Evolutionary conservation across 2,329 filamentous ascomycete species (phyloP), one percentile per base, ranked within the genome.

Genomic region (Hymenoscyphus linearis): DNA sequence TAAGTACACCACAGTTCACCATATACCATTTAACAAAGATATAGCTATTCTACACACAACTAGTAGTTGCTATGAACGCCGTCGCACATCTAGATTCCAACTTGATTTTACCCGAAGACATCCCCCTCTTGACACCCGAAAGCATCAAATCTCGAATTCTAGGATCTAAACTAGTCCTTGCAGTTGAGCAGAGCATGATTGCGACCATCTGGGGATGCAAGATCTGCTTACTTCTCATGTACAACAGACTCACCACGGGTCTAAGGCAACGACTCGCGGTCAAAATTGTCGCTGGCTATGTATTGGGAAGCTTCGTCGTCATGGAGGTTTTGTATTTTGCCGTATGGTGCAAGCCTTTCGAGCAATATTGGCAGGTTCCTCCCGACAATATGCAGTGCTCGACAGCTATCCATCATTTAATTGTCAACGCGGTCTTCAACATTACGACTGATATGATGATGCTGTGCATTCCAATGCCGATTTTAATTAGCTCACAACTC

Each of bases 131-230:
- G 55, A 83, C 83, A 0, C 75, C 78, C 0, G 64, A 74, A 0
- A 65, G 64, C 1, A 71, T 70, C 37, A 59, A 55, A 50, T 65
- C 62, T 10, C 63, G 70, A 25, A 67, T 70, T 36, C 63, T 59
- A 40, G 85, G 85, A 12, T 85, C 82, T 53, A 87, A 87, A 76
- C 80, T 84, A 75, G 84, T 86, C 0, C 76, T 86, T 40, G 79
- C 85, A 9, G 81, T 83, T 2, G 85, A 88, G 65, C 78, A 86
- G 72, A 79, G 81, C 67, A 87, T 89, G 75, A 75, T 86, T 18
- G 75, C 84, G 58, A 79, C 81, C 10, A 81, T 82, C 34, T 86
- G 82, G 79, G 72, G 76, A 0, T 76, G 84, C 65, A 86, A 86
- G 69, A 72, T 75, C 9, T 85, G 83, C 66, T 74, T 86, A 64